Evolutionary conservation across 495 filamentous ascomycete genomes (phyloP).

Genomic region (Tuber indicum): DNA sequence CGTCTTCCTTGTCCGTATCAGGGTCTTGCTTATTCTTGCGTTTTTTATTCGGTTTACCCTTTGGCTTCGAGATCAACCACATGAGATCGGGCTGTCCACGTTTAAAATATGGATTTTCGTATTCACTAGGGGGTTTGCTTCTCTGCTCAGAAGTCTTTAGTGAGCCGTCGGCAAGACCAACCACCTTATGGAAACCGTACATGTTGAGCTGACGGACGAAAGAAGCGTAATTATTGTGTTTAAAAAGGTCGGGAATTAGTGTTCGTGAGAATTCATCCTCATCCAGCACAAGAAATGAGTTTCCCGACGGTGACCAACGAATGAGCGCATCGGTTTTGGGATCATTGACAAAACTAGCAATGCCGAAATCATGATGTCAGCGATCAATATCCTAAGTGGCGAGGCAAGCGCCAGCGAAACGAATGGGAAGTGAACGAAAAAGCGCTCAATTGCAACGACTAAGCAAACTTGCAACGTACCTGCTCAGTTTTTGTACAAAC

Average conservation of each 20-base stretch:
- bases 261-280: conserved; percentile 99
- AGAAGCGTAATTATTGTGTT: conserved; percentile 98
- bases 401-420: conserved; percentile 9
- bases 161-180: conserved; percentile 92
- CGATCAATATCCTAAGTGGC: conserved; percentile 3
- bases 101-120: conserved; percentile 92
- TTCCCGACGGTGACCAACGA: conserved; percentile 92
- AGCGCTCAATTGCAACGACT: conserved; percentile 4
- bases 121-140: conserved; percentile 96
- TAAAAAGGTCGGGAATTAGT: conserved; percentile 93
- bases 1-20: conserved; percentile 67
- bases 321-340: conserved; percentile 89
- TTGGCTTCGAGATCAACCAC: conserved; percentile 97
- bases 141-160: conserved; percentile 95
- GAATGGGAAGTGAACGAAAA: conserved; percentile 24
- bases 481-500: conserved; percentile 97
- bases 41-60: conserved; percentile 55
- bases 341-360: conserved; percentile 78
- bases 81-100: conserved; percentile 86
- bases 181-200: conserved; percentile 99
- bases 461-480: conserved; percentile 53
- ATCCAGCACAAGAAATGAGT: conserved; percentile 93
- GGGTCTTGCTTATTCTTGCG: conserved; percentile 63
- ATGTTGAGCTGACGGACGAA: conserved; percentile 98
- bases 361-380: conserved; percentile 27